Base-by-base conservation (phyloP, 2,329 filamentous ascomycete species). In the Claviceps sp. region DNA sequence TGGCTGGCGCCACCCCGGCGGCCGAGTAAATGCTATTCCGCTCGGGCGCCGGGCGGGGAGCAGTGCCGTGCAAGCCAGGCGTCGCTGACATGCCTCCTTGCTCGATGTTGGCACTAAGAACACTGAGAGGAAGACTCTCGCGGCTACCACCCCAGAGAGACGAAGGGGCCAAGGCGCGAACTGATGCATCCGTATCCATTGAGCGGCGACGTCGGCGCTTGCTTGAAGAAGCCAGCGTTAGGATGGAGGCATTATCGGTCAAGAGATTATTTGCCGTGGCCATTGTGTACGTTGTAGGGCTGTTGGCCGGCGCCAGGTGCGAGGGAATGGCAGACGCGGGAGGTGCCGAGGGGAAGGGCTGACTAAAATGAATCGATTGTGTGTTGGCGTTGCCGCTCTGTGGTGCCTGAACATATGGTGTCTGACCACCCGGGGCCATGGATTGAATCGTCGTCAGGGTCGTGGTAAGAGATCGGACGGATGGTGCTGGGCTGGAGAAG, bases 401-500 rank as follows among this genome's bases (percentile, higher is more conserved):
- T 8, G 64, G 55, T 59, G 61, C 49, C 55, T 62, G 48, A 13
- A 53, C 34, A 22, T 54, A 55, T 56, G 60, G 57, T 51, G 64
- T 48, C 67, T 71, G 51, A 68, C 70, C 74, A 50, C 78, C 80
- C 4, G 81, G 79, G 3, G 80, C 78, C 55, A 81, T 74, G 1
- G 87, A 91, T 61, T 91, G 87, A 54, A 94, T 89, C 0, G 87
- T 94, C 0, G 88, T 93, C 52, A 94, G 73, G 1, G 87, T 93
- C 0, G 87, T 93, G 1, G 87, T 87, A 51, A 94, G 72, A 2
- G 87, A 91, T 55, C 82, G 84, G 47, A 89, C 81, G 7, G 87
- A 91, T 26, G 87, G 87, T 37, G 87, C 85, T 1, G 87, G 87
- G 13, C 87, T 90, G 18, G 86, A 90, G 65, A 91, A 91, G 40